Percentiles rank a stretch among this genome's conserved stretches.
Evolutionary conservation across 2,329 filamentous ascomycete species (phyloP).

Genomic region (Scortechinia acanthostroma): DNA sequence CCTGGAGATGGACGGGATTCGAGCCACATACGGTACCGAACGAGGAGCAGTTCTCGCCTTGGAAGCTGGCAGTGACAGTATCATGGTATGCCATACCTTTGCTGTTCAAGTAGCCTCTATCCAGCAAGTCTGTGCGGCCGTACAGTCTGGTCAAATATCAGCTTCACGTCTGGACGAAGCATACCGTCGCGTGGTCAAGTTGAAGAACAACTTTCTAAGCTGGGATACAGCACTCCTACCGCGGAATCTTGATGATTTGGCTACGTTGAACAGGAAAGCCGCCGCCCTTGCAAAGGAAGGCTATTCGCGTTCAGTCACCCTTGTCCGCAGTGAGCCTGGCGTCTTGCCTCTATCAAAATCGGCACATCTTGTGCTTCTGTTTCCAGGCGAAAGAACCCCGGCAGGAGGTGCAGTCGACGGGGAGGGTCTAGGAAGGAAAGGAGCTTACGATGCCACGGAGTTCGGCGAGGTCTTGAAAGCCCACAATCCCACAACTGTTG

Average conservation of each 20-base stretch:
- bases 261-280: conserved; percentile 13
- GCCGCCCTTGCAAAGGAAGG: conserved; percentile 17
- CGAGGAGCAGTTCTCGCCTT: conserved; percentile 27
- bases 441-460: conserved; percentile 15
- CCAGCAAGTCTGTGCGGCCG: conserved; percentile 22
- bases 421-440: conserved; percentile 20
- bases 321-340: conserved; percentile 20
- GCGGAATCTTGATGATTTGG: conserved; percentile 9
- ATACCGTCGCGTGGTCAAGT: conserved; percentile 16
- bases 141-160: conserved; percentile 21
- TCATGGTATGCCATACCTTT: conserved; percentile 35
- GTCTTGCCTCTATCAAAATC: conserved; percentile 17
- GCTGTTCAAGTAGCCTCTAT: conserved; percentile 28
- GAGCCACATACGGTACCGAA: conserved; percentile 27
- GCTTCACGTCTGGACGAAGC: conserved; percentile 20
- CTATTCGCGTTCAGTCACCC: conserved; percentile 27
- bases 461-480: conserved; percentile 20
- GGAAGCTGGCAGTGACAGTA: conserved; percentile 30
- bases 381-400: conserved; percentile 20
- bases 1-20: conserved; percentile 32
- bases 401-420: conserved; percentile 26
- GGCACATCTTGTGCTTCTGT: conserved; percentile 22
- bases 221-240: conserved; percentile 14
- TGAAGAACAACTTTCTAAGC: conserved; percentile 24
- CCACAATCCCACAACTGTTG: conserved; percentile 13